A percentile compares a stretch with the other conserved stretches of the same genome.
phyloP scores from a whole-genome alignment of 345 rosid species.

The Brassica carinata region DNA sequence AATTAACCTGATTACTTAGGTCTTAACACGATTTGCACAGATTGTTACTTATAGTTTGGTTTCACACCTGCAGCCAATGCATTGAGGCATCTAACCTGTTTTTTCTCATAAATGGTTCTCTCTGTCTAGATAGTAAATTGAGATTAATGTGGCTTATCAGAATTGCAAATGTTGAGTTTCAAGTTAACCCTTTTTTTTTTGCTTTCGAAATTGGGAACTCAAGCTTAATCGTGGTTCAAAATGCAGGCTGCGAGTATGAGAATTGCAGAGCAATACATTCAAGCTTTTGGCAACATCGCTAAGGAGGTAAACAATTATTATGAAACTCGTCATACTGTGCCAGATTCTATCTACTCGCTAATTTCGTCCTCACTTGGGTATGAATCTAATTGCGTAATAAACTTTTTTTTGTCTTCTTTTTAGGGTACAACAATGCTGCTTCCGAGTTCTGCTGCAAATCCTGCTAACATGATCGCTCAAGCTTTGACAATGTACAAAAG shows the following conservation, averaged over 20 bases:
- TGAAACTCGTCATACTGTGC: background rate
- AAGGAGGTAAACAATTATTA: conserved; percentile 61
- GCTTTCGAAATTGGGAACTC: background rate
- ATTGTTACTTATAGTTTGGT: conserved; percentile 1
- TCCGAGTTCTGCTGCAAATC: conserved; percentile 68
- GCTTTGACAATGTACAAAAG: conserved; percentile 76
- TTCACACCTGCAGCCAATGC: background rate
- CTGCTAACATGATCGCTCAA: conserved; percentile 76
- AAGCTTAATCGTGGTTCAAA: conserved; percentile 21
- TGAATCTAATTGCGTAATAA: background rate
- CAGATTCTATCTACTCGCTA: background rate
- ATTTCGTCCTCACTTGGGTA: background rate
- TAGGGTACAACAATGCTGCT: conserved; percentile 93
- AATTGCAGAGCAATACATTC: conserved; percentile 80
- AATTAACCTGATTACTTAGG: background rate
- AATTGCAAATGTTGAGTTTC: conserved; percentile 8
- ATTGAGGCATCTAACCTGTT: background rate
- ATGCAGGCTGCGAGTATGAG: conserved; percentile 84
- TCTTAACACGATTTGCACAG: conserved; percentile 10
- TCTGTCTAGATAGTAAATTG: background rate
- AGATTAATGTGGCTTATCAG: background rate
- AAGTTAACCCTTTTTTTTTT: conserved; percentile 5
- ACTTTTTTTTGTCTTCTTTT: background rate
- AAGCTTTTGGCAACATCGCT: conserved; percentile 86
- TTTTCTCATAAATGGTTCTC: background rate